These are phyloP conservation scores for Anacardium occidentale DNA, from an alignment of 345 rosid species.

Conservation along the genomic window DNA sequence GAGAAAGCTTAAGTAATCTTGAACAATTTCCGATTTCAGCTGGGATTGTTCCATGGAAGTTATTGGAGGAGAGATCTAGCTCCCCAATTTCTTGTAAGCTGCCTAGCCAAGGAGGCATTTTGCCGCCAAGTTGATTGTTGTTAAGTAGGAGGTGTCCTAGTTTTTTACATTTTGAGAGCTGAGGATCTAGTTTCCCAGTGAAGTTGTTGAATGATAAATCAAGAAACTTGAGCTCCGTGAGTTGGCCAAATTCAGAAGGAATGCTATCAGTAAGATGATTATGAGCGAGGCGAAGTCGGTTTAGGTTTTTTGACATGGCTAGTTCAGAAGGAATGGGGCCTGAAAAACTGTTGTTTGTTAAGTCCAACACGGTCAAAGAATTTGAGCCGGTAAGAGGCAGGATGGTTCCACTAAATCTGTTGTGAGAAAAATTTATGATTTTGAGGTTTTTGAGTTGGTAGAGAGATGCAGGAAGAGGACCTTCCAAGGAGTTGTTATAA, in stretches of 20 bases:
- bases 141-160: slow-evolving; percentile 67
- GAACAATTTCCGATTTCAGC: slow-evolving; percentile 64
- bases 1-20: slow-evolving; percentile 62
- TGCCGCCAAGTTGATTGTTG: slow-evolving; percentile 56
- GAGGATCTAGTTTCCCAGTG: slow-evolving; percentile 50
- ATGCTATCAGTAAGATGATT: slow-evolving; percentile 64
- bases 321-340: slow-evolving; percentile 58
- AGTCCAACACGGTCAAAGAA: slow-evolving; percentile 60
- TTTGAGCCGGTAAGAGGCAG: slow-evolving; percentile 61
- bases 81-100: slow-evolving; percentile 64
- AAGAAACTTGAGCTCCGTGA: slow-evolving; percentile 54
- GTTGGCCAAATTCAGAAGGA: slow-evolving; percentile 59
- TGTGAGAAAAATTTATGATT: slow-evolving; percentile 78
- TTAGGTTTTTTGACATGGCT: slow-evolving; percentile 53
- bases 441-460: slow-evolving; percentile 56
- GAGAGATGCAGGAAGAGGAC: slow-evolving; percentile 67
- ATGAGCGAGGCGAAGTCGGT: slow-evolving; percentile 68
- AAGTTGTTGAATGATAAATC: slow-evolving; percentile 75
- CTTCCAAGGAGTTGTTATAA: slow-evolving; percentile 79
- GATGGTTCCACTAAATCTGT: slow-evolving; percentile 62
- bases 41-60: slow-evolving; percentile 61
- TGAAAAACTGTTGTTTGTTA: slow-evolving; percentile 72
- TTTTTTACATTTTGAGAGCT: slow-evolving; percentile 48
- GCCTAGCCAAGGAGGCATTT: slow-evolving; percentile 77
- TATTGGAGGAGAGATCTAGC: slow-evolving; percentile 72